Conservation (phyloP, 2,329 filamentous ascomycete genomes). For the Diplocarpon rosae region DNA sequence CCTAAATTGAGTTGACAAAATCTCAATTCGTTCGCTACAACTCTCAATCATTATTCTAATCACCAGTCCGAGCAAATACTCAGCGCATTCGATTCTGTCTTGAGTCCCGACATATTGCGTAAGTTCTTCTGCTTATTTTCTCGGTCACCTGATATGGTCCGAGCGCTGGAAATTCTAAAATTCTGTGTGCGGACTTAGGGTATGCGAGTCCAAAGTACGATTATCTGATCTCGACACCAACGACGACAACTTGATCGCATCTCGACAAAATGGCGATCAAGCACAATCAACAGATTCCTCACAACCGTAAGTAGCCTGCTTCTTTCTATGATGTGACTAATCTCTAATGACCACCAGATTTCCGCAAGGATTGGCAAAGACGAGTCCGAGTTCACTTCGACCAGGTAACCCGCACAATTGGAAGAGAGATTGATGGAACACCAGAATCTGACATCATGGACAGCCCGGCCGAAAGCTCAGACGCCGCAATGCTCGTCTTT, state of each 20-base stretch:
- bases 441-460: slow-evolving; percentile 27
- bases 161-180: background rate
- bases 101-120: no score
- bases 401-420: slow-evolving; percentile 58
- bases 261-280: slow-evolving; percentile 67
- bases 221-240: slow-evolving; percentile 8
- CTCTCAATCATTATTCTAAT: no score
- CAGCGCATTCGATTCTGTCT: no score
- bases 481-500: slow-evolving; percentile 80
- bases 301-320: slow-evolving; percentile 65
- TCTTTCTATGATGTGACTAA: slow-evolving; percentile 21
- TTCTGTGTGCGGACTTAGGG: background rate
- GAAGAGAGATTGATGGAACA: slow-evolving; percentile 9
- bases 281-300: slow-evolving; percentile 97
- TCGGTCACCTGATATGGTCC: background rate
- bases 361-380: slow-evolving; percentile 99
- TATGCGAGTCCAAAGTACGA: background rate
- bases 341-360: slow-evolving; percentile 49
- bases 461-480: slow-evolving; percentile 94
- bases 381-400: slow-evolving; percentile 99
- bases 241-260: slow-evolving; percentile 23
- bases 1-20: no score
- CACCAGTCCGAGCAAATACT: no score
- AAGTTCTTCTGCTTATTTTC: background rate
- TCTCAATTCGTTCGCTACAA: background rate